Evolutionary conservation across 176 grass and related monocot genomes (phyloP).

Genomic region (Eleusine coracana): DNA sequence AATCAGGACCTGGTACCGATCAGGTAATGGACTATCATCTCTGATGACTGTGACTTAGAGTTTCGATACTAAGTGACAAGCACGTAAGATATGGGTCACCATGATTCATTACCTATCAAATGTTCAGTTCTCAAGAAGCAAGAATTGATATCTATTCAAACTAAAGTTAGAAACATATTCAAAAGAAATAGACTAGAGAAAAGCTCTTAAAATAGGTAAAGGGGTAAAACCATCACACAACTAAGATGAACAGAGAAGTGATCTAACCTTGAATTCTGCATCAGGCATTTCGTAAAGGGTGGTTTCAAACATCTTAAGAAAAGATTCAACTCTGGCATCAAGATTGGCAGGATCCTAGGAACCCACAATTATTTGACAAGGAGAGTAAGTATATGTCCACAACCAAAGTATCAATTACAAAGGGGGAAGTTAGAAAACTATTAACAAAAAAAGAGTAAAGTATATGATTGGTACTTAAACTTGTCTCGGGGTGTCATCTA

Average conservation of each 20-base stretch:
- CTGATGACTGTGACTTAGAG: not conserved
- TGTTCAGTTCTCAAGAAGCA: not conserved
- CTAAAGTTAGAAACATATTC: not conserved
- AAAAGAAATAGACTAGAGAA: not conserved
- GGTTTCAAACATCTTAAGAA: slow-evolving; percentile 76
- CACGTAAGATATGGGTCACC: not conserved
- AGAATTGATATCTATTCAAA: not conserved
- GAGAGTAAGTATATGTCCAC: slow-evolving; percentile 15
- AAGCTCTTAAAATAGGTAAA: not conserved
- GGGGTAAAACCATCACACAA: not conserved
- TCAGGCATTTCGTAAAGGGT: slow-evolving; percentile 76
- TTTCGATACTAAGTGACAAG: not conserved
- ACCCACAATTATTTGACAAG: slow-evolving; percentile 40
- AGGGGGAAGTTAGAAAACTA: not conserved
- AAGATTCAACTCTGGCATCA: slow-evolving; percentile 77
- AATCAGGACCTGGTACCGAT: not conserved
- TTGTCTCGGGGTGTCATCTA: too few relatives aligned
- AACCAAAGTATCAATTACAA: slow-evolving; percentile 5
- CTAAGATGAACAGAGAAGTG: slow-evolving; percentile 17
- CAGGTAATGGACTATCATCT: not conserved
- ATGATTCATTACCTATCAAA: not conserved
- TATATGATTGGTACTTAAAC: too few relatives aligned
- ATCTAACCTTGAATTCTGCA: slow-evolving; percentile 81
- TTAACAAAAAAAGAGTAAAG: too few relatives aligned
- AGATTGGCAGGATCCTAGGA: slow-evolving; percentile 82